Evolutionary conservation across 2,329 filamentous ascomycete genomes (phyloP).

Genomic region (Fusarium vanettenii): DNA sequence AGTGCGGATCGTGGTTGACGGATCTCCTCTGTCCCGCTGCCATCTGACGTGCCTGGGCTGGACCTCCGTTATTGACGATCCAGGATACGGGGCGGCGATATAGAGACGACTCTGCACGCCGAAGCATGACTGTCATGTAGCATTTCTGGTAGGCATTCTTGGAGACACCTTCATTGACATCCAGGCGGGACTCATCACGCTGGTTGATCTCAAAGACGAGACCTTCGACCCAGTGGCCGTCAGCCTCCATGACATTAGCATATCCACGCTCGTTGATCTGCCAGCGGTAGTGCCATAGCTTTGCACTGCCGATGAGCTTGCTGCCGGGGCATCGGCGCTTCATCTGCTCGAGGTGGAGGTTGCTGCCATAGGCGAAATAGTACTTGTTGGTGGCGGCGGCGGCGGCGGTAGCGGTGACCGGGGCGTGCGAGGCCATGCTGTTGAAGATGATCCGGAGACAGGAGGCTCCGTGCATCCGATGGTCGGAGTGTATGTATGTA

Average conservation of each 20-base stretch:
- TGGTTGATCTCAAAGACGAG: constrained; percentile 55
- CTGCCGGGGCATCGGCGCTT: constrained; percentile 55
- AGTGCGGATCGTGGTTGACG: constrained; percentile 36
- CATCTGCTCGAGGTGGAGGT: constrained; percentile 59
- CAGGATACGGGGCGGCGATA: constrained; percentile 52
- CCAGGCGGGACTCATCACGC: constrained; percentile 53
- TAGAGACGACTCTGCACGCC: constrained; percentile 46
- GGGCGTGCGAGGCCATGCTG: constrained; percentile 37
- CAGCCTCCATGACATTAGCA: constrained; percentile 54
- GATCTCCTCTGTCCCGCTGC: constrained; percentile 29
- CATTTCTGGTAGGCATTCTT: constrained; percentile 53
- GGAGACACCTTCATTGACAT: constrained; percentile 55
- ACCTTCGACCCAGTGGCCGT: constrained; percentile 53
- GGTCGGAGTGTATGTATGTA: neutral
- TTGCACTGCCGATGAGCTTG: constrained; percentile 52
- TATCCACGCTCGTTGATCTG: constrained; percentile 61
- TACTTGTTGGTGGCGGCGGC: constrained; percentile 44
- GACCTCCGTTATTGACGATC: constrained; percentile 53
- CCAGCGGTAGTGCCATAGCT: constrained; percentile 55
- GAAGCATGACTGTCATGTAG: constrained; percentile 48
- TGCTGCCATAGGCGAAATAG: constrained; percentile 62
- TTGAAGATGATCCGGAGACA: constrained; percentile 36
- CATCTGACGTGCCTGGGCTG: constrained; percentile 41
- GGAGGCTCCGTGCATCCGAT: constrained; percentile 39
- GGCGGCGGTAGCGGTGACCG: constrained; percentile 27